Percentiles rank a stretch among this genome's conserved stretches.
Conservation (phyloP, 148 eudicot species). For the Fagopyrum tataricum region DNA sequence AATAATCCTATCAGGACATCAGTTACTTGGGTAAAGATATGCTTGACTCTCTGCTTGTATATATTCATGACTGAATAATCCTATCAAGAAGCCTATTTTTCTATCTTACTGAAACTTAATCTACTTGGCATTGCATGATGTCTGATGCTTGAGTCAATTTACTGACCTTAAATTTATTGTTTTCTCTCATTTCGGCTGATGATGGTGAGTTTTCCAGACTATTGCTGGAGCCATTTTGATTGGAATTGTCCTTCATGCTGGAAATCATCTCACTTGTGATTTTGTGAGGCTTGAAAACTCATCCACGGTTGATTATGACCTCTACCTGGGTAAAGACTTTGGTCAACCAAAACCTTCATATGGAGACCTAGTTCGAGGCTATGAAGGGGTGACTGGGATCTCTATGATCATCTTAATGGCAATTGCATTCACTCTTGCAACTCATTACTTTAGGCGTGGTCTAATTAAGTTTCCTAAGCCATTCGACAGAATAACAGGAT, state of each 20-base stretch:
- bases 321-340: conserved; percentile 36
- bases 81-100: not conserved
- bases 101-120: not conserved
- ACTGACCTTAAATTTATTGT: not conserved
- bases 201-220: conserved; percentile 39
- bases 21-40: not conserved
- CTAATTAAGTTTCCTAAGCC: conserved; percentile 62
- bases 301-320: conserved; percentile 28
- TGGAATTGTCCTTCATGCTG: conserved; percentile 61
- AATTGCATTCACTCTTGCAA: conserved; percentile 67
- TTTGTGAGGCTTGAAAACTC: conserved; percentile 67
- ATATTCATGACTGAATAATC: not conserved
- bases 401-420: conserved; percentile 58
- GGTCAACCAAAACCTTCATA: conserved; percentile 46
- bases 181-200: not conserved
- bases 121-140: too few relatives aligned
- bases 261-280: conserved; percentile 73
- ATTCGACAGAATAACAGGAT: conserved; percentile 64
- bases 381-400: conserved; percentile 69
- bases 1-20: not conserved
- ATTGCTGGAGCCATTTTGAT: conserved; percentile 77
- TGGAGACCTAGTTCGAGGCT: conserved; percentile 43
- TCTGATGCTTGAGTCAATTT: too few relatives aligned
- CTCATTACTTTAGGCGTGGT: conserved; percentile 61
- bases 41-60: not conserved